Base-by-base conservation (phyloP, 2,329 filamentous ascomycete species). In the Colletotrichum viniferum region DNA sequence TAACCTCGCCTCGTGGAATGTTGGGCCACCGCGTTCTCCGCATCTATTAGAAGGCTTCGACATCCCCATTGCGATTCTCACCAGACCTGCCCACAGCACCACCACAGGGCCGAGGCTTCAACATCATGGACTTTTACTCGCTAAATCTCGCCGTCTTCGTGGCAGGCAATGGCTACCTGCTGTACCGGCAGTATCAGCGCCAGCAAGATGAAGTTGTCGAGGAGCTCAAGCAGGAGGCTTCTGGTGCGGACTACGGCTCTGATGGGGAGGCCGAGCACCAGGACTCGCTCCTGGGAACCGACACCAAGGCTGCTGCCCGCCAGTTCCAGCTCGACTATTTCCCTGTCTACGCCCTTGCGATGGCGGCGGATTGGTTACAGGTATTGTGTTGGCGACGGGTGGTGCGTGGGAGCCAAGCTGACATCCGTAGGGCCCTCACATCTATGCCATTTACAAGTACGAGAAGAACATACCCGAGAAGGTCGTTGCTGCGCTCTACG, bases 361-460 rank as follows among this genome's bases (percentile, higher is more conserved):
- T 82, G 9, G 82, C 80, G 3, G 82, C 81, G 13, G 82, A 84
- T 63, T 84, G 83, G 82, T 67, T 84, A 21, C 82, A 83, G 77
- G 82, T 82, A 74, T 66, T 16, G 52, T 56, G 6, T 26, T 28
- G 14, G 13, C 16, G 8, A 14, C 61, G 8, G 38, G 4, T 7
- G 24, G 13, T 16, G 9, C 4, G 3, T 30, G 34, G 66, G n/a
- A 38, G 56, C 55, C n/a, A 36, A 34, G 67, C 60, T 76, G 26
- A 73, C 48, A 9, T 32, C 8, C 13, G 26, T 16, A 86, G 84
- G 86, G 87, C 2, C 87, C 87, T 7, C 87, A 88, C 68, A 86
- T 89, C 55, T 90, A 90, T 77, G 87, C 87, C 5, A 85, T 89
- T 12, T 90, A 89, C 82, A 88, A 87, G 81, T 86, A 89, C 78